Conservation (phyloP, 768 basidiomycete species). For the Rhodosporidiobolus sp. region DNA sequence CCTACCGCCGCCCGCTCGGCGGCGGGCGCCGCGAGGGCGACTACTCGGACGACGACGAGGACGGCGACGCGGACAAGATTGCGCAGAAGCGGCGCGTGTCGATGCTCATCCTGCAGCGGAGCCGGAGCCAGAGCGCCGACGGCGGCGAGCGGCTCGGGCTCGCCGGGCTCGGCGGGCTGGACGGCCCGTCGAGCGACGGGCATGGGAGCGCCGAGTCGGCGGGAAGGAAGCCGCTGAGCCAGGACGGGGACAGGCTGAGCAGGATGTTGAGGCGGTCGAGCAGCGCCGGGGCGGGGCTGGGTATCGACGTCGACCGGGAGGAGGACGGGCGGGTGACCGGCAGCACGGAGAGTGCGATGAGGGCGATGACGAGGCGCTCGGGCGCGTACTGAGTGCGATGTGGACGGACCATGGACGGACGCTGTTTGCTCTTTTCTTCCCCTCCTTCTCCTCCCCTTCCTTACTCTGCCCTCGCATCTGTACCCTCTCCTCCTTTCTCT, state of each 20-base stretch:
- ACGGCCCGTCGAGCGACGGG: not conserved
- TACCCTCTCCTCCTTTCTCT: too few relatives aligned
- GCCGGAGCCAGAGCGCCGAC: conserved; percentile 7
- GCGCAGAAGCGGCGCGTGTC: conserved; percentile 10
- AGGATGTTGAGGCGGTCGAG: conserved; percentile 25
- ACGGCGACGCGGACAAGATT: conserved; percentile 4
- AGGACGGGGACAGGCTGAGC: too few relatives aligned
- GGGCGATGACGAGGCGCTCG: too few relatives aligned
- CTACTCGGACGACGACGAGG: conserved; percentile 8
- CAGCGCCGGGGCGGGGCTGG: too few relatives aligned
- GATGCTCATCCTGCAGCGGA: conserved; percentile 18
- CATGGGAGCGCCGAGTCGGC: conserved; percentile 5
- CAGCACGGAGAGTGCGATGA: too few relatives aligned
- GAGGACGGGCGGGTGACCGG: too few relatives aligned
- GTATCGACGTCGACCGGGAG: too few relatives aligned
- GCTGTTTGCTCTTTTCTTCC: too few relatives aligned
- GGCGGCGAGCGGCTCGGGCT: not conserved
- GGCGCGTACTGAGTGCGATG: too few relatives aligned
- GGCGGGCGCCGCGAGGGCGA: not conserved
- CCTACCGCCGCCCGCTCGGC: conserved; percentile 8
- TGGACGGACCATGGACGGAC: too few relatives aligned
- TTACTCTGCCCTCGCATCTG: too few relatives aligned
- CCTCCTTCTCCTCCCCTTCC: too few relatives aligned
- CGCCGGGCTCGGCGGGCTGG: not conserved
- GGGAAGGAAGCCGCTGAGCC: conserved; percentile 6